Evolutionary conservation across 129 eudicot species (phyloP).

Genomic region (Logfia minima): DNA sequence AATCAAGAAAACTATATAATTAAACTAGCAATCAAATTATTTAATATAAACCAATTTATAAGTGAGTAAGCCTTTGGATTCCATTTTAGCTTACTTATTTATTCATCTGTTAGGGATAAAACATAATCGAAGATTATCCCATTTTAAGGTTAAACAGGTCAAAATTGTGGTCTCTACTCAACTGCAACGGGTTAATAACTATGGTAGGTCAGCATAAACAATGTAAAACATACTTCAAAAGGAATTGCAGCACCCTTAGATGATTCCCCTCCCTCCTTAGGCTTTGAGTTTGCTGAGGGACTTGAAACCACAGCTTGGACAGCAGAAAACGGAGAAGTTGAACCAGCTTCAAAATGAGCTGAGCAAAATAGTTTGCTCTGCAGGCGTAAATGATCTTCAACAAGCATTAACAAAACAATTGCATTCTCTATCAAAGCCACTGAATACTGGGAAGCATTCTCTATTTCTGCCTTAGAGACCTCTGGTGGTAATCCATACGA

Average conservation of each 20-base stretch:
- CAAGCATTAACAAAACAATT: slow-evolving; percentile 85
- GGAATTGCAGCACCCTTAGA: slow-evolving; percentile 59
- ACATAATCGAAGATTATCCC: not conserved
- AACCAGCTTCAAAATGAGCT: slow-evolving; percentile 46
- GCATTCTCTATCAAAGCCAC: slow-evolving; percentile 94
- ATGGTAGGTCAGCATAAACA: not conserved
- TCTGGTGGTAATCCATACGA: slow-evolving; percentile 67
- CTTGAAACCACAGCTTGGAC: slow-evolving; percentile 41
- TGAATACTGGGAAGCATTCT: slow-evolving; percentile 76
- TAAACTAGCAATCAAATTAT: too few species aligned
- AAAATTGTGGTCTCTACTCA: not conserved
- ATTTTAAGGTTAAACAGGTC: not conserved
- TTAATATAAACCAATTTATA: too few species aligned
- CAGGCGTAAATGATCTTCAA: slow-evolving; percentile 84
- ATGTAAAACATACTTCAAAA: slow-evolving; percentile 52
- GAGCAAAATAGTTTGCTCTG: slow-evolving; percentile 64
- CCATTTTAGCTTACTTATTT: not conserved
- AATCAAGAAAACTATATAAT: not conserved
- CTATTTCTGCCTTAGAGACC: slow-evolving; percentile 77
- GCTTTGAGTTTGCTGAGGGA: slow-evolving; percentile 32
- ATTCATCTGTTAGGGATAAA: not conserved
- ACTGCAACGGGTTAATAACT: not conserved
- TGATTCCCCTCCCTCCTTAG: slow-evolving; percentile 34
- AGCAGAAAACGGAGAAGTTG: slow-evolving; percentile 57
- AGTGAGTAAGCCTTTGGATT: not conserved